These are phyloP conservation scores for Candida piceae DNA, from an alignment of 805 yeast genomes.

Conservation along the genomic window DNA sequence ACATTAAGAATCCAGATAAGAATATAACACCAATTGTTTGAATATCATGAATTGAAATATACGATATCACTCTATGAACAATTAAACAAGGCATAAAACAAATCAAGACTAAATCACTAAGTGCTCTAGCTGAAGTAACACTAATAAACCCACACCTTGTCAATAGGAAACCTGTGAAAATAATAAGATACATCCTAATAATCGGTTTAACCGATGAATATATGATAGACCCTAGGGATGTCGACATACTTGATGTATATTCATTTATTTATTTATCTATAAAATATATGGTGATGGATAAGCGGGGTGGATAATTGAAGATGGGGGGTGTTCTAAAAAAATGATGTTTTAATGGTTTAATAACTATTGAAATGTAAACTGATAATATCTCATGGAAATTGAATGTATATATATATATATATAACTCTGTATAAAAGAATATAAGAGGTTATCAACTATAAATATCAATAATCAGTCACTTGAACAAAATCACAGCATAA, in stretches of 20 bases:
- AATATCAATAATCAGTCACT: too few relatives aligned
- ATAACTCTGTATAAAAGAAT: too few relatives aligned
- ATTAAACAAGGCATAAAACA: conserved; percentile 64
- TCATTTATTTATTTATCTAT: not conserved
- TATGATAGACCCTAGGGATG: conserved; percentile 24
- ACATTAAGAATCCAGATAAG: conserved; percentile 46
- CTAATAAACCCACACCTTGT: conserved; percentile 55
- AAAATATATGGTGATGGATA: not conserved
- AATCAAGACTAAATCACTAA: conserved; percentile 59
- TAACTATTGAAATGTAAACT: too few relatives aligned
- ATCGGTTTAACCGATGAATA: conserved; percentile 67
- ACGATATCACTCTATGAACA: conserved; percentile 56
- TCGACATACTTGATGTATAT: conserved; percentile 2
- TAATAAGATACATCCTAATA: conserved; percentile 66
- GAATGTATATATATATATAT: too few relatives aligned
- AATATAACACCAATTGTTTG: conserved; percentile 65
- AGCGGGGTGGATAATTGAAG: too few relatives aligned
- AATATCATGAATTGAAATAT: conserved; percentile 58
- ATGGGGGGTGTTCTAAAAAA: too few relatives aligned
- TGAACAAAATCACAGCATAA: too few relatives aligned
- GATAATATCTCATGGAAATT: too few relatives aligned
- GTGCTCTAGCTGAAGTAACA: conserved; percentile 56
- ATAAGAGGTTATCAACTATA: too few relatives aligned
- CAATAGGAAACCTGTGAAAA: conserved; percentile 57
- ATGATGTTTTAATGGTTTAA: too few relatives aligned